Evolutionary conservation across 2,329 filamentous ascomycete genomes (phyloP), one percentile per base, ranked within the genome.

Genomic region (Ascochyta pisi): DNA sequence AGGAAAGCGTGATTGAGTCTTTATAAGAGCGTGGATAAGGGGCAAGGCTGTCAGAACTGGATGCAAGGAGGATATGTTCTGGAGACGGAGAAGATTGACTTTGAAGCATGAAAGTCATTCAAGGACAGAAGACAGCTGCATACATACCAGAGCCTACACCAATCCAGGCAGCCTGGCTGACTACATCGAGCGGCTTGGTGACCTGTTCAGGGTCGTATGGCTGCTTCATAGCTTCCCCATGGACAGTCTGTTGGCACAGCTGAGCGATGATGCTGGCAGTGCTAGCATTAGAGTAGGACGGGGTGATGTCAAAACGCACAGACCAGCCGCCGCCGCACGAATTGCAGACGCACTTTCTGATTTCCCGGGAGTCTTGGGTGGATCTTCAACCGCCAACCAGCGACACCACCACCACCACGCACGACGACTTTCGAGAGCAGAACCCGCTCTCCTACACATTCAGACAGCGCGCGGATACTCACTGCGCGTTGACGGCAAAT

Each of bases 401-500:
- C 29, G 12, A 55, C 51, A 54, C 58, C 62, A 58, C 62, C 63
- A 61, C 65, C 57, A 65, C 62, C 64, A 65, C 59, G 51, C 57
- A 68, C 56, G 58, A 60, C 57, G 60, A 49, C 57, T 44, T 45
- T 57, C 61, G 70, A 73, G 67, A 66, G 65, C 65, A 65, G 48
- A 51, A 47, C 60, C 56, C 55, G 64, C 70, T 72, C 70, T 73
- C 68, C 54, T 43, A 67, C 50, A 49, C 60, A 49, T 46, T 45
- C 66, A 67, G 68, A 66, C 68, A 74, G 68, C 73, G 74, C 74
- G 73, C 73, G 58, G 65, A 68, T 38, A 58, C 38, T 47, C 64
- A 63, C 63, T 57, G 74, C 74, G 74, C 74, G 71, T 70, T 73
- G 70, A 71, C 76, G 70, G 60, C 63, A 52, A 47, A 60, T 79